Base-by-base conservation (phyloP, 352 stramenopile species). In the Pythium scleroteichum region DNA sequence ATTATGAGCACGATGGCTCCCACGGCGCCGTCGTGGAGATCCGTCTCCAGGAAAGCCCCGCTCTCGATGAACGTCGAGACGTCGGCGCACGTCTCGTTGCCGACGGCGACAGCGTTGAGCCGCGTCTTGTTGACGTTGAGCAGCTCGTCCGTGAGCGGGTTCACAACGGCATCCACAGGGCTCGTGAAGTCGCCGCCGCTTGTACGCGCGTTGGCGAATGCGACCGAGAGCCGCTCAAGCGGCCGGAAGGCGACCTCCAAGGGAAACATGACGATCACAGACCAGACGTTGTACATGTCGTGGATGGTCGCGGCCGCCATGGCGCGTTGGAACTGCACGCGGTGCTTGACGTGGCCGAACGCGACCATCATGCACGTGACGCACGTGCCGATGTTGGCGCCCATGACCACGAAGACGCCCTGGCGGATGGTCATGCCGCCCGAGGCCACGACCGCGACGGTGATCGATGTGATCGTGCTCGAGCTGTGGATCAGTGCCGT, bases 401-500 rank as follows among this genome's bases (percentile, higher is more conserved):
- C 85, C 76, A 94, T 92, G 46, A 95, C 73, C 67, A 94, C 87
- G 54, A 78, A 85, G 44, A 94, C 87, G 22, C 59, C 85, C 56
- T 79, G 67, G 10, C 76, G 59, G 29, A 90, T 75, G 24, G 64
- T 62, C 23, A 94, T 54, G 8, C 69, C 64, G 12, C 60, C 64
- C 16, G 78, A 62, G 54, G 82, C 54, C 1, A 76, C 73, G 2
- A 80, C 49, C 10, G 69, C 67, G 29, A 83, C 76, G 33, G 76
- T 64, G 59, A 85, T 79, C 23, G 76, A 76, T 35, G 73, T 85
- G 12, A 76, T 75, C 10, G 76, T 83, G 13, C 65, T 72, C 27
- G 66, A 78, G 16, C 59, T 73, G 53, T 86, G 73, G 19, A 86
- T 17, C 7, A 86, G 49, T 3, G 84, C 79, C 0, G 87, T 92